Base-by-base conservation (phyloP, 495 filamentous ascomycete genomes). In the Annulohypoxylon nitens region DNA sequence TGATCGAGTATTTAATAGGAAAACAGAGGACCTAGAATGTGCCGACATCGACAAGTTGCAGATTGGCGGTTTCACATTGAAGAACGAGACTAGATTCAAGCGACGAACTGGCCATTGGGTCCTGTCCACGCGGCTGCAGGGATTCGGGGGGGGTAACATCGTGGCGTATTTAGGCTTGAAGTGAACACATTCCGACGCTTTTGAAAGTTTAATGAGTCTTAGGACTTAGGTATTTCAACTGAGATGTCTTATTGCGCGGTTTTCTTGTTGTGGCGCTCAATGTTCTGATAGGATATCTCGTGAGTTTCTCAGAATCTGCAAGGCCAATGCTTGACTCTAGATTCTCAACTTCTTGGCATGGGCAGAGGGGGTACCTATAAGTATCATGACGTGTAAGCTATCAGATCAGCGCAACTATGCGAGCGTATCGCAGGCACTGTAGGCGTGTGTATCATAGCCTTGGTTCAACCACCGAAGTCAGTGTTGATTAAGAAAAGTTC, bases 81-180 rank as follows among this genome's bases (percentile, higher is more conserved):
- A 55, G 51, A 12, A 69, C 16, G 16, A 47, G 43, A 47, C 43
- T 6, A 47, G 43, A 18, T 20, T 18, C 16, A 12, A 20, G 43
- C 18, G 43, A 47, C 4, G n/a, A 9, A 47, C 16, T 47, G n/a
- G n/a, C 16, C 8, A 47, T 47, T 47, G 43, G 43, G 4, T 20
- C 43, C 58, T 66, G 48, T 61, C 61, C 71, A 74, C 63, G 71
- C 62, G 71, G 62, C 63, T 67, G 36, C 71, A 70, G 63, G 67
- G 71, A 66, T 74, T 63, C 55, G 55, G 51, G 62, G 57, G 57
- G 25, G 55, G 58, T 34, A 37, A 48, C 7, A 16, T 64, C 53
- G 54, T 73, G 64, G 59, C 51, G 43, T 26, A 51, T 26, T 6
- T 20, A 33, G 50, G 25, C 12, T 54, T 54, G 4, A 33, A 54